Percentiles rank a stretch among this genome's conserved stretches.
Conservation (phyloP, 805 yeast species). For the Ogataea henricii region DNA sequence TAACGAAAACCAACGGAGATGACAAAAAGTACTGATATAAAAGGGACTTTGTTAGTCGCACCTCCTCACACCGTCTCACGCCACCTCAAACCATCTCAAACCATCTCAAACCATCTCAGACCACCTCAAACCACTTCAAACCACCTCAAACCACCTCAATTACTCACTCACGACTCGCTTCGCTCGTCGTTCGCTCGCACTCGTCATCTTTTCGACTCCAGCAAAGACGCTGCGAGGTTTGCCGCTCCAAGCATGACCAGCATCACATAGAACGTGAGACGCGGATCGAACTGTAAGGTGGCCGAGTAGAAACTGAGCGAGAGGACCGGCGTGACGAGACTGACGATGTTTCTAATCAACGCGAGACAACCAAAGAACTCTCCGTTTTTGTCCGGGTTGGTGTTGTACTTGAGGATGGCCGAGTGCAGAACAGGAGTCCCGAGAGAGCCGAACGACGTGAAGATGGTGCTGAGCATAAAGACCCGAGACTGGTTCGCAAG, state of each 20-base stretch:
- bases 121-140: too few relatives aligned
- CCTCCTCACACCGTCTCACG: too few relatives aligned
- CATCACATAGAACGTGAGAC: slow-evolving; percentile 36
- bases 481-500: slow-evolving; percentile 31
- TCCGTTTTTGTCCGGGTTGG: slow-evolving; percentile 58
- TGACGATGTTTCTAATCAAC: slow-evolving; percentile 51
- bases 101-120: too few relatives aligned
- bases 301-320: slow-evolving; percentile 49
- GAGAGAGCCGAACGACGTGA: slow-evolving; percentile 51
- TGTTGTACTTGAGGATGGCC: slow-evolving; percentile 58
- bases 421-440: slow-evolving; percentile 62
- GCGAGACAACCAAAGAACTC: slow-evolving; percentile 75
- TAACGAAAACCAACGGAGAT: background rate
- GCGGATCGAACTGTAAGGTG: slow-evolving; percentile 43
- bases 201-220: slow-evolving; percentile 3
- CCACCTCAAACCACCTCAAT: too few relatives aligned
- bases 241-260: slow-evolving; percentile 5
- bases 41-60: too few relatives aligned
- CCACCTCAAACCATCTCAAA: too few relatives aligned
- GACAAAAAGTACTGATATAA: too few relatives aligned
- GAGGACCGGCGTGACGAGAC: slow-evolving; percentile 50
- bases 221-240: background rate
- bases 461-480: slow-evolving; percentile 38
- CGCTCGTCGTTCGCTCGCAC: background rate
- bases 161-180: background rate